These are phyloP conservation scores for Cystobasidium onofrii DNA, from an alignment of 768 basidiomycete genomes.

Conservation along the genomic window DNA sequence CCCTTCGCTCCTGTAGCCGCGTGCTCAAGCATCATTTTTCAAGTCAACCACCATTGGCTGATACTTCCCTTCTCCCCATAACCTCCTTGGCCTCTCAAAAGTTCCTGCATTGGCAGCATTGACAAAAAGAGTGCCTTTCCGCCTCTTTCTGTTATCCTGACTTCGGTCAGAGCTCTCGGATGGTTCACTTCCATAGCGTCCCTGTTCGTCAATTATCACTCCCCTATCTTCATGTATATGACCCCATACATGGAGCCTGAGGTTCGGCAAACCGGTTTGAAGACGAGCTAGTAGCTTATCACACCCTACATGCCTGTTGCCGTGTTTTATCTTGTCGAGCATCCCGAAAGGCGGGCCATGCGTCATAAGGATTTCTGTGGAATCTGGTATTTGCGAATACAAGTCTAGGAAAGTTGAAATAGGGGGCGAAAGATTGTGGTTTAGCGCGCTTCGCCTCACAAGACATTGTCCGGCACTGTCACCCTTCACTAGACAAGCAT, in stretches of 20 bases:
- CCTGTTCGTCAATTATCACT: constrained; percentile 40
- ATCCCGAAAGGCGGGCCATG: constrained; percentile 49
- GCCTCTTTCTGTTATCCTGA: neutral
- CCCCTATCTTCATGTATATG: constrained; percentile 50
- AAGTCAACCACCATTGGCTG: constrained; percentile 25
- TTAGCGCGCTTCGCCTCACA: too few species aligned
- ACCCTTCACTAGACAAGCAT: neutral
- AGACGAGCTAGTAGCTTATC: constrained; percentile 44
- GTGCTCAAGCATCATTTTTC: neutral
- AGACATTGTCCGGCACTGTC: neutral
- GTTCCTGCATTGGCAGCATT: constrained; percentile 26
- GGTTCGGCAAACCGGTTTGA: constrained; percentile 44
- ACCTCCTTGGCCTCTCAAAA: constrained; percentile 6
- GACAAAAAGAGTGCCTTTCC: constrained; percentile 17
- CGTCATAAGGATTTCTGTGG: constrained; percentile 49
- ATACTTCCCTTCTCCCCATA: constrained; percentile 23
- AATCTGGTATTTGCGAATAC: constrained; percentile 45
- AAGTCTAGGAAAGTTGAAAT: too few species aligned
- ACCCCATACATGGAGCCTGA: constrained; percentile 49
- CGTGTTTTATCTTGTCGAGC: constrained; percentile 40
- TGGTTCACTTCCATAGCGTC: neutral
- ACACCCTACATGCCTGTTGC: constrained; percentile 43
- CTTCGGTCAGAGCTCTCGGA: neutral
- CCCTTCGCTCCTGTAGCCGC: neutral
- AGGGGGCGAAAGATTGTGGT: too few species aligned